phyloP scores from a whole-genome alignment of 2,329 filamentous ascomycete genomes.

The Curvularia lunata region DNA sequence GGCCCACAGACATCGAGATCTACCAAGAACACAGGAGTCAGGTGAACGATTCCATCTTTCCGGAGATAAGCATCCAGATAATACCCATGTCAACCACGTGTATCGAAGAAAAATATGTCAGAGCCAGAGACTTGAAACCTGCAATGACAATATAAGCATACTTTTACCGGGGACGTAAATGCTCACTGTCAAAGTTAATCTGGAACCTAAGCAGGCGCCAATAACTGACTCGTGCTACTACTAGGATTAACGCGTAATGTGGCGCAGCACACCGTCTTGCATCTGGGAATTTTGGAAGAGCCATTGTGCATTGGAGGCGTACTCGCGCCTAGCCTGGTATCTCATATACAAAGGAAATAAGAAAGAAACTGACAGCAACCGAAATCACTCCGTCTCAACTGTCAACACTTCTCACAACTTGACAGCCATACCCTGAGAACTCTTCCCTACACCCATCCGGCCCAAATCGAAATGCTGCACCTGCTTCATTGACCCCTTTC shows the following conservation, averaged over 20 bases:
- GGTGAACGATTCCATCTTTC: background rate
- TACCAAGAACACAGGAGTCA: background rate
- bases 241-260: background rate
- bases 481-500: slow-evolving; percentile 33
- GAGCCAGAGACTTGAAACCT: background rate
- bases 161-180: background rate
- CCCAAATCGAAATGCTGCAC: slow-evolving; percentile 49
- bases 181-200: background rate
- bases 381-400: background rate
- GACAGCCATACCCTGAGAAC: slow-evolving; percentile 48
- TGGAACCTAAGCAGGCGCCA: background rate
- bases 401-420: slow-evolving; percentile 19
- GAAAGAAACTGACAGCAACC: background rate
- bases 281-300: background rate
- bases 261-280: background rate
- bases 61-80: background rate
- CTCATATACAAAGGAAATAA: background rate
- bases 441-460: slow-evolving; percentile 29
- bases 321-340: background rate
- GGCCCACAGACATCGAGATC: background rate
- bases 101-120: background rate
- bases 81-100: background rate
- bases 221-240: background rate
- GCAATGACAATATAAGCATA: background rate
- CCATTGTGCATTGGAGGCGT: background rate